Percentiles rank a stretch among this genome's conserved stretches.
These are phyloP conservation scores for Rhododendron mucronatum DNA, from an alignment of 148 eudicot genomes.

Conservation along the genomic window DNA sequence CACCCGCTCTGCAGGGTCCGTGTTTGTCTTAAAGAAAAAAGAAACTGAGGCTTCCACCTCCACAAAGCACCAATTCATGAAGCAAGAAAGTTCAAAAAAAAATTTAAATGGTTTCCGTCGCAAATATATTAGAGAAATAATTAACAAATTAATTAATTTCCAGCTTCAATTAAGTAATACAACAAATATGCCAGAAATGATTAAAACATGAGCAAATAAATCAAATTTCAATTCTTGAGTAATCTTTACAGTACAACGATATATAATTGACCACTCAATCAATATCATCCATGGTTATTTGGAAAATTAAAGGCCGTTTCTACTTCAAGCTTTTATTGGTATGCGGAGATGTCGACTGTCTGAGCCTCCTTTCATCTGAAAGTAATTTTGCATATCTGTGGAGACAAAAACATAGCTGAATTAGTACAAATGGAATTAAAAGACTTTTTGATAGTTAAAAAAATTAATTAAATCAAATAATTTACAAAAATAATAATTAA, in stretches of 20 bases:
- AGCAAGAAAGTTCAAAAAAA: too few relatives aligned
- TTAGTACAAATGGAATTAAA: neutral
- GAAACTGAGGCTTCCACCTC: too few relatives aligned
- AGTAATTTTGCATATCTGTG: slow-evolving; percentile 44
- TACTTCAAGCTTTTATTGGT: neutral
- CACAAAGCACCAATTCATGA: too few relatives aligned
- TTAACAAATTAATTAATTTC: neutral
- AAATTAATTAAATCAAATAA: neutral
- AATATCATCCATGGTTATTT: too few relatives aligned
- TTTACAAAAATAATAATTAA: neutral
- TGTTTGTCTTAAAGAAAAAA: too few relatives aligned
- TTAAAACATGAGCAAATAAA: neutral
- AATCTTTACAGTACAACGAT: neutral
- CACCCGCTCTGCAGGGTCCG: too few relatives aligned
- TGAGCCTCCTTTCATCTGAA: slow-evolving; percentile 34
- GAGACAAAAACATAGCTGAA: neutral
- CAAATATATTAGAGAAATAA: too few relatives aligned
- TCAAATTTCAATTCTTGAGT: neutral
- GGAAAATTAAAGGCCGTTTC: too few relatives aligned
- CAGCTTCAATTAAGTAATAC: neutral
- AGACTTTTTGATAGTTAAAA: neutral
- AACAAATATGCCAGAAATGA: neutral
- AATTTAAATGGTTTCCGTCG: too few relatives aligned
- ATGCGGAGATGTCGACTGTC: slow-evolving; percentile 7
- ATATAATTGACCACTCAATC: too few relatives aligned